Evolutionary conservation across 257 asterid genomes (phyloP).

Genomic region (Osmanthus fragrans): DNA sequence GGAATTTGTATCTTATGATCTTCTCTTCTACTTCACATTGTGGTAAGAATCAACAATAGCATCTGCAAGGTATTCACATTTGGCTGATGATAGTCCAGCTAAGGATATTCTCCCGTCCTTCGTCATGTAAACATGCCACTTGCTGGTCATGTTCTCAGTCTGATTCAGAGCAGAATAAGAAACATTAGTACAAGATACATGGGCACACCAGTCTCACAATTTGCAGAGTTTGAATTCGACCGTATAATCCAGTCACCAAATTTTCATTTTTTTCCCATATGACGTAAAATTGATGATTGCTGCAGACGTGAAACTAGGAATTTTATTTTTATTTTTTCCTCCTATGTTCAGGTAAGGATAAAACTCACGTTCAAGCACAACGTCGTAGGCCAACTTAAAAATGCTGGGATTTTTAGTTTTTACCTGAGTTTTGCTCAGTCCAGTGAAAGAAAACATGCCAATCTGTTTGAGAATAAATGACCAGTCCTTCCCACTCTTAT

Average conservation of each 20-base stretch:
- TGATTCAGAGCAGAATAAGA: conserved; percentile 28
- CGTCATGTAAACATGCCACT: conserved; percentile 98
- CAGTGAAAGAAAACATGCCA: conserved; percentile 98
- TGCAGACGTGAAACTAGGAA: neutral
- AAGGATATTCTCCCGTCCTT: conserved; percentile 95
- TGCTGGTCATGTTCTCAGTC: conserved; percentile 88
- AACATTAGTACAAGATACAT: conserved; percentile 16
- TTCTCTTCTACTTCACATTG: conserved; percentile 45
- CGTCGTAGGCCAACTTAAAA: neutral
- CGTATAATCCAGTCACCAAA: neutral
- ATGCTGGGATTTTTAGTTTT: neutral
- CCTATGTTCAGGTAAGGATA: neutral
- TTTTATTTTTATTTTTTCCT: neutral
- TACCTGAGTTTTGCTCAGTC: conserved; percentile 89
- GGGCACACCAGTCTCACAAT: neutral
- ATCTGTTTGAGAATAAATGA: conserved; percentile 83
- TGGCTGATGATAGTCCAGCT: conserved; percentile 89
- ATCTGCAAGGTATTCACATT: conserved; percentile 94
- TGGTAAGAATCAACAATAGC: conserved; percentile 90
- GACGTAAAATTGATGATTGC: neutral
- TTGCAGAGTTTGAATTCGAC: neutral
- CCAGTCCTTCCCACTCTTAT: conserved; percentile 89
- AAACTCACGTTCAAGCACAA: neutral
- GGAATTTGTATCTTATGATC: neutral
- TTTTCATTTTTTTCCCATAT: neutral